Base-by-base conservation (phyloP, 2,329 filamentous ascomycete species). In the Sclerotinia minor region DNA sequence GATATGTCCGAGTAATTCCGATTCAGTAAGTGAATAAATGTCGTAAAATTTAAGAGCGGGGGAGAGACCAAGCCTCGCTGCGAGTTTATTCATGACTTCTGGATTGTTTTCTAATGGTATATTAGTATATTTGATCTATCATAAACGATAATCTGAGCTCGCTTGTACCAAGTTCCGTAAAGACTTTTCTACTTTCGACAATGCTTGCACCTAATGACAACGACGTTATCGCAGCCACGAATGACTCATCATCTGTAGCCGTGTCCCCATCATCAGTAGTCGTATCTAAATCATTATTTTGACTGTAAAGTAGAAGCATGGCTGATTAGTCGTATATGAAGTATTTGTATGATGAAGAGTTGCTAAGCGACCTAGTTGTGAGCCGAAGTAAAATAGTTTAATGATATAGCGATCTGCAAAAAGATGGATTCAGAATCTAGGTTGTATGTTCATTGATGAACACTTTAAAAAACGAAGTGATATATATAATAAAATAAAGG, bases 1-100 rank as follows among this genome's bases (percentile, higher is more conserved):
- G 50, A 98, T 87, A 79, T 97, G 93, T 70, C 88, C 86, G 64
- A 98, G 87, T 50, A 97, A 85, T 64, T 93, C 89, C 0, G 91
- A 88, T 64, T 98, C 94, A 71, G 91, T 89, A 76, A 98, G 89
- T 73, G 90, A 94, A 85, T 89, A 97, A 78, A 98, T 92, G 80
- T 98, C 94, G 83, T 96, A 89, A 80, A 97, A 89, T 74, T 87
- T 84, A 57, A 98, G 85, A 35, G 85, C 83, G n/a, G 81, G 76
- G n/a, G 91, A 90, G 67, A 98, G 87, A 71, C 94, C 94, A 35
- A 98, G 90, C 73, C 88, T 87, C 81, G 91, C 91, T 60, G 96
- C 86, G 47, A 98, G 89, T 54, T 84, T 81, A 65, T 89, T 94
- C 89, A 98, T 95, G 44, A 97, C 88, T 80, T 92, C 88, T 0